Evolutionary conservation across 306 rosid species (phyloP).

Genomic region (Lablab purpureus): DNA sequence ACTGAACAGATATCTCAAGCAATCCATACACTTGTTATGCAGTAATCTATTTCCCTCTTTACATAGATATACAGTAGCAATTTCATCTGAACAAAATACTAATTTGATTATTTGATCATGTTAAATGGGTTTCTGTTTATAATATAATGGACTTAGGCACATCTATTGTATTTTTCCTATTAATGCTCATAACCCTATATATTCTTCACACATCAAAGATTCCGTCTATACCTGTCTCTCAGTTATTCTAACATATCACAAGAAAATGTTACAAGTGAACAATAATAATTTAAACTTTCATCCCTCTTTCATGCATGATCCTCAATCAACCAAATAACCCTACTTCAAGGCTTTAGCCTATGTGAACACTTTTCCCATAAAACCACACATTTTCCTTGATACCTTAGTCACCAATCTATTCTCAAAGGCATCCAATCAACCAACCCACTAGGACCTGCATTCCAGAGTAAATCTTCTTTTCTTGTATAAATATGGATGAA

Average conservation of each 20-base stretch:
- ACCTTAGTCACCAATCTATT: neutral
- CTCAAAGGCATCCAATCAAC: neutral
- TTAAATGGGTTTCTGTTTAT: no score
- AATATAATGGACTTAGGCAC: no score
- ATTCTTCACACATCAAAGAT: no score
- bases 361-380: neutral
- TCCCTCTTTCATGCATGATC: conserved; percentile 23
- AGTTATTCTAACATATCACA: no score
- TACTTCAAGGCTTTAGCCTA: conserved; percentile 30
- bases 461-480: conserved; percentile 23
- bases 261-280: conserved; percentile 35
- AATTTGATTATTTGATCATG: conserved; percentile 37
- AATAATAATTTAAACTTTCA: conserved; percentile 10
- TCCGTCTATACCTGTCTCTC: no score
- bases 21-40: conserved; percentile 22
- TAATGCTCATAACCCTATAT: no score
- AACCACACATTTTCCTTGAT: conserved; percentile 16
- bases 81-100: conserved; percentile 29
- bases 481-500: conserved; percentile 20
- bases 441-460: conserved; percentile 12
- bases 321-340: conserved; percentile 5
- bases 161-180: no score
- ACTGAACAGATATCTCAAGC: conserved; percentile 34
- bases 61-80: conserved; percentile 6
- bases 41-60: conserved; percentile 18